Evolutionary conservation across 1,139 yeast species (phyloP), one percentile per base, ranked within the genome.

Genomic region (Meyerozyma elateridarum): DNA sequence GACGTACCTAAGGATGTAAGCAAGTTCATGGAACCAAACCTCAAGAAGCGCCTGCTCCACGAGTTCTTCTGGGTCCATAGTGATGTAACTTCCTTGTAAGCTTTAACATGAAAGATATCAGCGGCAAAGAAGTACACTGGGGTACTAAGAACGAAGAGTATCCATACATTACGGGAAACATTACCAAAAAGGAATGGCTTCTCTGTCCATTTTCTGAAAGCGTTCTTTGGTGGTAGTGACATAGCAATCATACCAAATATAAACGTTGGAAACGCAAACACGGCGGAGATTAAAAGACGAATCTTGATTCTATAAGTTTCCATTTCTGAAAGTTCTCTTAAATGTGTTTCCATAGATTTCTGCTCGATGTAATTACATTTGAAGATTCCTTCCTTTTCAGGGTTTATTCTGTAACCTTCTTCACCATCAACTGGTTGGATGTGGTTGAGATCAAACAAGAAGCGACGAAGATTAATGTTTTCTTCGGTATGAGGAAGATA

Each of bases 101-200:
- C 85, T 46, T 80, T 82, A 6, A 63, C 46, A 45, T 83, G 93
- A 55, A 82, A 83, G 1, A 79, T 68, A 47, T 79, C 85, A 19
- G 85, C 89, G 0, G 84, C 82, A 52, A 76, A 79, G 46, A 83
- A 79, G 47, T 80, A 83, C 1, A 81, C 83, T 0, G 88, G 88
- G 0, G 91, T 79, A 27, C 88, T 70, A 35, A 82, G 56, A 29
- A 79, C 55, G 37, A 83, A 67, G 33, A 81, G 49, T 4, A 78
- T 69, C 88, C 89, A 81, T n/a, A 75, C 69, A 36, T 65, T 71
- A 33, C 87, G 53, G 1, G 83, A 62, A 0, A 72, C 82, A 42
- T 73, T 72, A 0, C 88, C 88, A 1, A 52, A 65, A 83, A 85
- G 76, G 20, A 79, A 49, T 1, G 87, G 82, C 35, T 64, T 68